phyloP scores from a whole-genome alignment of 495 filamentous ascomycete genomes.

The Lindgomyces ingoldianus region DNA sequence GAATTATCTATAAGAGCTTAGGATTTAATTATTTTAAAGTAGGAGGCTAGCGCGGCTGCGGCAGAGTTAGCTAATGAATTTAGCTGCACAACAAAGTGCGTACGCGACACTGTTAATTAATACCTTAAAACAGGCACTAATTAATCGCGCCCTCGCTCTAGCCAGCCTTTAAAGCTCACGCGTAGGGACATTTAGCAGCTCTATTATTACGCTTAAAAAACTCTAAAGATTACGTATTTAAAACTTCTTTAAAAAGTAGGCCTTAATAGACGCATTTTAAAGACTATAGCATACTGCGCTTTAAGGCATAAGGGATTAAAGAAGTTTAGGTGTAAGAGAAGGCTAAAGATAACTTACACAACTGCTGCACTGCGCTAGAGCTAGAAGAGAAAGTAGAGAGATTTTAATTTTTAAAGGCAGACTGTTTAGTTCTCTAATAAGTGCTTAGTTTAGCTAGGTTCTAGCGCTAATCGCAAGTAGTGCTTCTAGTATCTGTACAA shows the following conservation, averaged over 20 bases:
- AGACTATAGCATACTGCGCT: background rate
- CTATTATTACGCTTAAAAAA: background rate
- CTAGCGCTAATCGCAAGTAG: background rate
- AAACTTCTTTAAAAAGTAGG: background rate
- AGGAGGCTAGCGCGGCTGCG: too few species aligned
- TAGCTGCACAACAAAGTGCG: too few species aligned
- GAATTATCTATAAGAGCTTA: too few species aligned
- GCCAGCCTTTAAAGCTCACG: background rate
- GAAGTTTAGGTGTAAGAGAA: background rate
- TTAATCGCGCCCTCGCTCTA: background rate
- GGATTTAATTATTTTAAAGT: too few species aligned
- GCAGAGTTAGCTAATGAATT: too few species aligned
- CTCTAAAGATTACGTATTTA: background rate
- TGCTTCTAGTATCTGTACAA: background rate
- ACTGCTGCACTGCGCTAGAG: background rate
- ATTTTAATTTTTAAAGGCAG: conserved; percentile 1
- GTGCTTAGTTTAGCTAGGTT: conserved; percentile 16
- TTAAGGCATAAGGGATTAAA: background rate
- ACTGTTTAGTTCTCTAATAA: conserved; percentile 19
- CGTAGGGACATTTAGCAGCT: background rate
- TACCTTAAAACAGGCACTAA: too few species aligned
- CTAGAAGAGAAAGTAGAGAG: background rate
- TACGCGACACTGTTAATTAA: too few species aligned
- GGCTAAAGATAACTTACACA: background rate
- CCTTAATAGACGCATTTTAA: background rate